These are phyloP conservation scores for Chrysoporthe puriensis DNA, from an alignment of 2,329 filamentous ascomycete species.

Conservation along the genomic window DNA sequence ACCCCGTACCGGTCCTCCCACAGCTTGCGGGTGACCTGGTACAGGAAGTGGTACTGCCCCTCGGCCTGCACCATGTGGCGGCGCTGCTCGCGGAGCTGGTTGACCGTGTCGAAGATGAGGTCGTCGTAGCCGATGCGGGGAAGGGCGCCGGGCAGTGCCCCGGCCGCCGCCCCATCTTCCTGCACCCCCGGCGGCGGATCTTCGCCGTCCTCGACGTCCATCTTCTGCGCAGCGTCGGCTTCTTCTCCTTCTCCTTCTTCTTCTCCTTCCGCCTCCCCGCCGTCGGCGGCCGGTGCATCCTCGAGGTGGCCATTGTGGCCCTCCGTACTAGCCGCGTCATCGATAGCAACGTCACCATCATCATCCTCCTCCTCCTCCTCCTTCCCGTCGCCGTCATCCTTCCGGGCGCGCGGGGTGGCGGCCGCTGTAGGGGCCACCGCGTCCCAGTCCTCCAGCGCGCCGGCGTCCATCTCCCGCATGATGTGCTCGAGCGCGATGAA, in stretches of 20 bases:
- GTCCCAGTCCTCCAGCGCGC: slow-evolving; percentile 61
- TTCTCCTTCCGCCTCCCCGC: neutral
- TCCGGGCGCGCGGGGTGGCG: no score
- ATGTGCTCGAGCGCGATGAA: slow-evolving; percentile 97
- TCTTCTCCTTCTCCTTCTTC: slow-evolving; percentile 35
- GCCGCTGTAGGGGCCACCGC: slow-evolving; percentile 27
- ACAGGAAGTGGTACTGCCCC: slow-evolving; percentile 83
- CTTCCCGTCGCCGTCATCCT: neutral
- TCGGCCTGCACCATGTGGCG: slow-evolving; percentile 96
- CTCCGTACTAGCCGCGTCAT: slow-evolving; percentile 31
- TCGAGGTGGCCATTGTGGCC: slow-evolving; percentile 25
- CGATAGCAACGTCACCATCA: neutral
- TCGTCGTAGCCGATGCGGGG: slow-evolving; percentile 48
- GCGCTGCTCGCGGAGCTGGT: slow-evolving; percentile 80
- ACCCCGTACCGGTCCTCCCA: slow-evolving; percentile 68
- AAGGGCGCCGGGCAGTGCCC: slow-evolving; percentile 29
- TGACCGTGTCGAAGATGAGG: slow-evolving; percentile 77
- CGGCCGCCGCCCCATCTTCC: slow-evolving; percentile 30
- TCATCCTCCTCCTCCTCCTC: neutral
- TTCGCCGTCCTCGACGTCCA: slow-evolving; percentile 17
- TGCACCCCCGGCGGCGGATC: slow-evolving; percentile 10
- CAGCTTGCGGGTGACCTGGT: slow-evolving; percentile 77
- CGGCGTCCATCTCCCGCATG: slow-evolving; percentile 77
- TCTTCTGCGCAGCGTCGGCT: slow-evolving; percentile 29
- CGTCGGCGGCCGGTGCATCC: neutral